Evolutionary conservation across 805 yeast genomes (phyloP).

Genomic region (Starmerella davenportii): DNA sequence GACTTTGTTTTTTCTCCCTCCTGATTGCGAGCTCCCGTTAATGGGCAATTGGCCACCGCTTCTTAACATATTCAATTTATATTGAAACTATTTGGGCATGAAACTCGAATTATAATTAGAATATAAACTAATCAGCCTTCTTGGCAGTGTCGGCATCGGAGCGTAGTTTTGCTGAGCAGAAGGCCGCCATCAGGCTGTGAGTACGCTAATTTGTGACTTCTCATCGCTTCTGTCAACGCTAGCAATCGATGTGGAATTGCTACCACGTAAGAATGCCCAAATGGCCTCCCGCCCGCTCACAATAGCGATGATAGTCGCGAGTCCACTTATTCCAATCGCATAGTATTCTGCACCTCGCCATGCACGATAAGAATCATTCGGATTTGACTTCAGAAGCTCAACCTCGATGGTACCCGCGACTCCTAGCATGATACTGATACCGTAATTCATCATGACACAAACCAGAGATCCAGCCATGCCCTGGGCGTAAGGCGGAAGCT

Average conservation of each 20-base stretch:
- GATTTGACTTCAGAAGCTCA: constrained; percentile 22
- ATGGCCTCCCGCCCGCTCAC: background rate
- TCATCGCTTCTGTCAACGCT: too few species aligned
- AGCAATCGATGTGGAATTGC: too few species aligned
- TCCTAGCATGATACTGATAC: constrained; percentile 51
- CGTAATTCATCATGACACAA: constrained; percentile 50
- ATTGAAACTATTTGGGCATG: too few species aligned
- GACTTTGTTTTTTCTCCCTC: background rate
- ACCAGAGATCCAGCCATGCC: constrained; percentile 66
- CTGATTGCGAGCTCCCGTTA: too few species aligned
- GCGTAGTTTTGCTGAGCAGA: too few species aligned
- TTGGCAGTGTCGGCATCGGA: too few species aligned
- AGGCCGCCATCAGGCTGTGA: too few species aligned
- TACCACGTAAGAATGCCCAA: constrained; percentile 1
- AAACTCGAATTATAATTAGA: too few species aligned
- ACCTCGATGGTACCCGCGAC: constrained; percentile 48
- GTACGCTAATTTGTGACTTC: too few species aligned
- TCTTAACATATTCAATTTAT: too few species aligned
- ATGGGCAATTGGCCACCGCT: too few species aligned
- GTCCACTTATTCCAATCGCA: constrained; percentile 42
- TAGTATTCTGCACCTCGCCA: constrained; percentile 41
- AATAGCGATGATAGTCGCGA: constrained; percentile 25
- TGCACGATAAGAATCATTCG: constrained; percentile 24
- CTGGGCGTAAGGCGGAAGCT: constrained; percentile 43
- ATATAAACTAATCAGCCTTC: too few species aligned